phyloP scores from a whole-genome alignment of 345 rosid genomes.

The Eucalyptus erythrocorys region DNA sequence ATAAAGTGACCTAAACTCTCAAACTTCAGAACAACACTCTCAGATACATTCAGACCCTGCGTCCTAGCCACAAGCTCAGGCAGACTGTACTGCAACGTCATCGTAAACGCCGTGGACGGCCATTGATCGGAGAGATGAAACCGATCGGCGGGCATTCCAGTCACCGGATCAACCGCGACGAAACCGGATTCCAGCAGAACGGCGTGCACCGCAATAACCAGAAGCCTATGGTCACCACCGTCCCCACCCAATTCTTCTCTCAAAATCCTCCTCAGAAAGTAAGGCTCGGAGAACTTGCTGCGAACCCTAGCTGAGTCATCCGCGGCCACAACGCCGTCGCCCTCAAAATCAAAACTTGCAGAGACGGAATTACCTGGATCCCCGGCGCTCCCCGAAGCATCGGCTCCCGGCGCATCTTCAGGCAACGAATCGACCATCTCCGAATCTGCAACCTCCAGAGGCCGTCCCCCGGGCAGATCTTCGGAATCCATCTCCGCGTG shows the following conservation, averaged over 20 bases:
- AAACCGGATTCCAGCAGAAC: constrained; percentile 70
- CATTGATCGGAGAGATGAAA: constrained; percentile 31
- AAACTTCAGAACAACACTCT: constrained; percentile 32
- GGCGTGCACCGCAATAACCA: constrained; percentile 54
- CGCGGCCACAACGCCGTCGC: background rate
- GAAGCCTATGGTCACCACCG: constrained; percentile 17
- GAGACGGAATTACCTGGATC: background rate
- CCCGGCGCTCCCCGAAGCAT: background rate
- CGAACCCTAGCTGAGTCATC: constrained; percentile 3
- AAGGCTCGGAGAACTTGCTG: constrained; percentile 37
- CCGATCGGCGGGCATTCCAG: constrained; percentile 19
- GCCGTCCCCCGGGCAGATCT: background rate
- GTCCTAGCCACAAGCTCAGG: constrained; percentile 18
- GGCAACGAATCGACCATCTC: background rate
- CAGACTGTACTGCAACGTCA: constrained; percentile 45
- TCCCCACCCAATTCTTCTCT: constrained; percentile 31
- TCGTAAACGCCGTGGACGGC: constrained; percentile 7
- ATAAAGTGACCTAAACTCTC: constrained; percentile 32
- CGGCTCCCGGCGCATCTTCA: background rate
- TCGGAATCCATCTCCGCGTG: background rate
- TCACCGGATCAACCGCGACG: constrained; percentile 21
- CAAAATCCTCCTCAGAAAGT: constrained; percentile 43
- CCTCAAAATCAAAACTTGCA: background rate
- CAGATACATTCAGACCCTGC: background rate
- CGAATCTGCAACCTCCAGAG: background rate